Evolutionary conservation across 495 filamentous ascomycete genomes (phyloP).

Genomic region (Penicillium tannophilum): DNA sequence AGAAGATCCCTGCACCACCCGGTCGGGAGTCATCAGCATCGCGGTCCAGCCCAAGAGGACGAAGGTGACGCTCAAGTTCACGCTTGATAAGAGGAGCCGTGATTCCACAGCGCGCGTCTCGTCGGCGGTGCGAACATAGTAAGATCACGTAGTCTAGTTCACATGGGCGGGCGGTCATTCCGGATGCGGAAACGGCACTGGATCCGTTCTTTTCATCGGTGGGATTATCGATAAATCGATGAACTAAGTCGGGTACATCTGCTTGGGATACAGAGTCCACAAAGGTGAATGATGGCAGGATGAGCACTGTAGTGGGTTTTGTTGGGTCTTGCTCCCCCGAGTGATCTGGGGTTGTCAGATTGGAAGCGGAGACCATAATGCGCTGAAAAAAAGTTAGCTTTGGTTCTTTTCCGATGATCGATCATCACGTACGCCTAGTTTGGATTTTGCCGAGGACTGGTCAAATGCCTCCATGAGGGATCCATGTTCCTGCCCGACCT

Average conservation of each 20-base stretch:
- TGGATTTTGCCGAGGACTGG: constrained; percentile 55
- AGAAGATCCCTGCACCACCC: constrained; percentile 90
- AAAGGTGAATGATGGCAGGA: constrained; percentile 84
- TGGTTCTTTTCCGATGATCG: not conserved
- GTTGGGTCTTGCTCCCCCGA: constrained; percentile 44
- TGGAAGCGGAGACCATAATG: constrained; percentile 90
- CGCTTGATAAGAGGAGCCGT: constrained; percentile 82
- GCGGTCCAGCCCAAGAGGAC: constrained; percentile 79
- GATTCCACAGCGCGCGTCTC: constrained; percentile 93
- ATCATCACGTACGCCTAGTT: constrained; percentile 67
- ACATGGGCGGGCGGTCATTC: constrained; percentile 59
- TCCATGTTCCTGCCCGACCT: constrained; percentile 82
- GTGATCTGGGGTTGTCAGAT: constrained; percentile 66
- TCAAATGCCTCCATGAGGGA: constrained; percentile 90
- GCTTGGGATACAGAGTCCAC: constrained; percentile 76
- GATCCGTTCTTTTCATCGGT: constrained; percentile 61
- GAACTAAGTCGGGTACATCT: constrained; percentile 69
- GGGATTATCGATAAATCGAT: constrained; percentile 64
- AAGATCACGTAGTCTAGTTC: constrained; percentile 84
- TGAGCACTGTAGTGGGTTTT: constrained; percentile 68
- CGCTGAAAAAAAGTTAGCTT: constrained; percentile 48
- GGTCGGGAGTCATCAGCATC: constrained; percentile 82
- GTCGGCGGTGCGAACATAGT: constrained; percentile 88
- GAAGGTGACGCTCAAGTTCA: constrained; percentile 87
- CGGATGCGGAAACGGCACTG: constrained; percentile 37